Percentiles rank a stretch among this genome's conserved stretches.
phyloP scores from a whole-genome alignment of 23 red algal genomes.

The Gracilaria gracilis region DNA sequence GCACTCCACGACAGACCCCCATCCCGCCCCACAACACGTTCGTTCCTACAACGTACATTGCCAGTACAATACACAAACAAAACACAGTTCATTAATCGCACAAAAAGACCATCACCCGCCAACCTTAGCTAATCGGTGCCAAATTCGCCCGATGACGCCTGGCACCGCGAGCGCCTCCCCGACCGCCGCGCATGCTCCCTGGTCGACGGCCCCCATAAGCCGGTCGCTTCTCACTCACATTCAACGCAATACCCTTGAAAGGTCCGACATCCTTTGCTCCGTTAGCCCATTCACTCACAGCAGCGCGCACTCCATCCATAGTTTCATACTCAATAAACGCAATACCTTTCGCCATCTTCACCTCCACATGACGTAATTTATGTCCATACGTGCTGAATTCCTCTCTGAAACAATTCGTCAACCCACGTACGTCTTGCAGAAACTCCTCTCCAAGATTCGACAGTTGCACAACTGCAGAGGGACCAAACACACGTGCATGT shows the following conservation, averaged over 20 bases:
- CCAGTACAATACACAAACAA: slow-evolving; percentile 14
- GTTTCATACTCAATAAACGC: slow-evolving; percentile 71
- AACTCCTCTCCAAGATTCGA: not conserved
- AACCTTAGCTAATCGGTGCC: slow-evolving; percentile 52
- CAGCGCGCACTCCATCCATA: slow-evolving; percentile 44
- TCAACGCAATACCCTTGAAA: slow-evolving; percentile 49
- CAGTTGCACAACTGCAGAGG: slow-evolving; percentile 57
- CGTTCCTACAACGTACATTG: not conserved
- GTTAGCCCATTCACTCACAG: slow-evolving; percentile 61
- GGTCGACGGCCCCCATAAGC: slow-evolving; percentile 31
- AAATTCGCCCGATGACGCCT: slow-evolving; percentile 39
- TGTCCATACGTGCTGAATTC: slow-evolving; percentile 64
- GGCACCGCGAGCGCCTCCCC: slow-evolving; percentile 41
- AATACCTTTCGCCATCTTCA: slow-evolving; percentile 59
- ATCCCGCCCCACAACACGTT: not conserved
- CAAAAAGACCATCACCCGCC: not conserved
- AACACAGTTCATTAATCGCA: not conserved
- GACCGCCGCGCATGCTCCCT: slow-evolving; percentile 58
- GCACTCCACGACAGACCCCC: not conserved
- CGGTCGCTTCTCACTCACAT: slow-evolving; percentile 64
- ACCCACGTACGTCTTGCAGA: slow-evolving; percentile 35
- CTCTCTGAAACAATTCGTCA: slow-evolving; percentile 25
- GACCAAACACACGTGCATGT: slow-evolving; percentile 47
- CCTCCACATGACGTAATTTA: slow-evolving; percentile 62
- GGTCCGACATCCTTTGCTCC: slow-evolving; percentile 37